phyloP scores from a whole-genome alignment of 208 protist genomes.

The Giardia muris region DNA sequence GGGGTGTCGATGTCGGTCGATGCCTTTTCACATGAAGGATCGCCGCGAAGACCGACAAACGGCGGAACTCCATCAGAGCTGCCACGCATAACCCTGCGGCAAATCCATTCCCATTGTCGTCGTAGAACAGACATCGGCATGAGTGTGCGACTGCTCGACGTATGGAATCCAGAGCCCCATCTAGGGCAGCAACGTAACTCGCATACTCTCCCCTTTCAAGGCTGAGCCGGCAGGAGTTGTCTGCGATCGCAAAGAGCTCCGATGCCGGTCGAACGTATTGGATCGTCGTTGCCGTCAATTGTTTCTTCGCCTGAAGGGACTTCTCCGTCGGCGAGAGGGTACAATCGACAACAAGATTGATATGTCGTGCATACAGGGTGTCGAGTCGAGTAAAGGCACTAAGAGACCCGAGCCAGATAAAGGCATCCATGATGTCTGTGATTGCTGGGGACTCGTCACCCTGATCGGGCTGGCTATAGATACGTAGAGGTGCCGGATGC shows the following conservation, averaged over 20 bases:
- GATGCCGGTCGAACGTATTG: background rate
- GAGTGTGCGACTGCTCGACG: background rate
- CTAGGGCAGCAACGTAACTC: background rate
- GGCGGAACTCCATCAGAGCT: background rate
- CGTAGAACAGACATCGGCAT: background rate
- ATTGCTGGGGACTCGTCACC: background rate
- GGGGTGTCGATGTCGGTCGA: background rate
- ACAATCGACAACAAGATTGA: background rate
- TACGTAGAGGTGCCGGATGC: background rate
- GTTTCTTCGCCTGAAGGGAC: background rate
- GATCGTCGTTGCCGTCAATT: background rate
- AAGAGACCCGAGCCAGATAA: background rate
- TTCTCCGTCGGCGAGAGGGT: background rate
- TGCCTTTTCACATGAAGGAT: background rate
- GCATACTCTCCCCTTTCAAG: background rate
- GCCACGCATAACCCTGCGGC: background rate
- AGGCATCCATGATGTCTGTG: background rate
- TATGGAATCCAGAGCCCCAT: background rate
- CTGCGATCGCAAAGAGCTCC: background rate
- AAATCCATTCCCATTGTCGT: background rate
- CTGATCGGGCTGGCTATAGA: background rate
- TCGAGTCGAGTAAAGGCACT: background rate
- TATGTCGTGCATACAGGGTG: background rate
- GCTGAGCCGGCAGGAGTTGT: background rate
- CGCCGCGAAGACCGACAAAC: background rate